phyloP scores from a whole-genome alignment of 371 early-diverging fungal genomes.

The Blastocladiella emersonii region DNA sequence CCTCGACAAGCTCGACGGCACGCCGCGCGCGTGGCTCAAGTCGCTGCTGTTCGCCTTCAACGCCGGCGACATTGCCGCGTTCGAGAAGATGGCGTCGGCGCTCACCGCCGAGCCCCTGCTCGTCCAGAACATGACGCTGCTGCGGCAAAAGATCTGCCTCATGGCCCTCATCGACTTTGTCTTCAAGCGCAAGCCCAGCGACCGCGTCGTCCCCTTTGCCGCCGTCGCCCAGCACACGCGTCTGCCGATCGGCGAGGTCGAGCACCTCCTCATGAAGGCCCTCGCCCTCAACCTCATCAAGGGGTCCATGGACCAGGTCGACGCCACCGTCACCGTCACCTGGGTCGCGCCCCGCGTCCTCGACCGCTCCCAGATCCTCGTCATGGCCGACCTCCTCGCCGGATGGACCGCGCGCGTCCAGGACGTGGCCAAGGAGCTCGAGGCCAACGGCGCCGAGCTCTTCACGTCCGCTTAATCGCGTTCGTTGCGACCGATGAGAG shows the following conservation, averaged over 20 bases:
- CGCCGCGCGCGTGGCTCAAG: slow-evolving; percentile 75
- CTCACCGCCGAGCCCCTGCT: slow-evolving; percentile 56
- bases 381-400: slow-evolving; percentile 28
- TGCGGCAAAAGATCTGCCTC: slow-evolving; percentile 88
- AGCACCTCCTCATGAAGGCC: slow-evolving; percentile 94
- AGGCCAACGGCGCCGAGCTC: not conserved
- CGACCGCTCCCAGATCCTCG: slow-evolving; percentile 66
- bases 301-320: slow-evolving; percentile 92
- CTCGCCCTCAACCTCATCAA: slow-evolving; percentile 77
- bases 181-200: slow-evolving; percentile 70
- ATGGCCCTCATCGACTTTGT: slow-evolving; percentile 91
- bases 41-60: slow-evolving; percentile 82
- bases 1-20: slow-evolving; percentile 59
- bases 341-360: slow-evolving; percentile 97
- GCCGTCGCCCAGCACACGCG: slow-evolving; percentile 78
- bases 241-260: slow-evolving; percentile 72
- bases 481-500: too few relatives aligned
- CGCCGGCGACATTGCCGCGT: slow-evolving; percentile 82
- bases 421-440: slow-evolving; percentile 6
- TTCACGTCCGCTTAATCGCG: not conserved
- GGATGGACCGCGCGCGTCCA: slow-evolving; percentile 40
- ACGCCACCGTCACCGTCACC: slow-evolving; percentile 60
- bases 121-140: slow-evolving; percentile 47
- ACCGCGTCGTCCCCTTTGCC: slow-evolving; percentile 65
- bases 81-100: slow-evolving; percentile 59